Evolutionary conservation across 192 early-diverging fungal genomes (phyloP).

Genomic region (Coemansia sp.): DNA sequence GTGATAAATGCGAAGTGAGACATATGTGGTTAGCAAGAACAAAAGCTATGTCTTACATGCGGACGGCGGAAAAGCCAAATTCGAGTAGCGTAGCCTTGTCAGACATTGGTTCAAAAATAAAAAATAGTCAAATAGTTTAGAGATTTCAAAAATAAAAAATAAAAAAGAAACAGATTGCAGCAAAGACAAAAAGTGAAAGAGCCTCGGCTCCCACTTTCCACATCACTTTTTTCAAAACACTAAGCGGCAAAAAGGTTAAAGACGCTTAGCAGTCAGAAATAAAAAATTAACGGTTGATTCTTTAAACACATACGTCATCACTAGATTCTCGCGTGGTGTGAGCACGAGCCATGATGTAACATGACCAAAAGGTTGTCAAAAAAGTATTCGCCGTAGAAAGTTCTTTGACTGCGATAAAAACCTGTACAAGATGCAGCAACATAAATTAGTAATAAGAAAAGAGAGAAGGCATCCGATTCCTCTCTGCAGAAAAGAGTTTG

Average conservation of each 20-base stretch:
- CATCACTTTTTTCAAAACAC: no score
- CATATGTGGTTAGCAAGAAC: background rate
- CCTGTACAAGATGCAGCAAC: no score
- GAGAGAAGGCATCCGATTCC: no score
- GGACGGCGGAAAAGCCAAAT: slow-evolving; percentile 44
- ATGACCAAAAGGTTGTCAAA: no score
- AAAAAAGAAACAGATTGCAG: background rate
- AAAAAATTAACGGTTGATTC: no score
- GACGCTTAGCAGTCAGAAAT: no score
- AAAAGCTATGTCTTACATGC: slow-evolving; percentile 36
- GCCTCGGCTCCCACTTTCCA: background rate
- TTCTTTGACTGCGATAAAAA: background rate
- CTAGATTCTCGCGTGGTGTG: background rate
- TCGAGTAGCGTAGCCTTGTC: slow-evolving; percentile 45
- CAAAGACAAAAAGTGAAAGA: background rate
- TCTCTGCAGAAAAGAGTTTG: background rate
- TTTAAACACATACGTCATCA: background rate
- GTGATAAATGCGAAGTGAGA: background rate
- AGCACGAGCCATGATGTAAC: background rate
- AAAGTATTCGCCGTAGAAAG: background rate
- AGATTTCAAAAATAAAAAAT: background rate
- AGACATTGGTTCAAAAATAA: slow-evolving; percentile 14
- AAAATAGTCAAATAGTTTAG: background rate
- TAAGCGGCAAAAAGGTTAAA: no score
- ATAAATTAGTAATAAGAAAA: no score